phyloP scores from a whole-genome alignment of 345 rosid species.

The Trapa incisa region DNA sequence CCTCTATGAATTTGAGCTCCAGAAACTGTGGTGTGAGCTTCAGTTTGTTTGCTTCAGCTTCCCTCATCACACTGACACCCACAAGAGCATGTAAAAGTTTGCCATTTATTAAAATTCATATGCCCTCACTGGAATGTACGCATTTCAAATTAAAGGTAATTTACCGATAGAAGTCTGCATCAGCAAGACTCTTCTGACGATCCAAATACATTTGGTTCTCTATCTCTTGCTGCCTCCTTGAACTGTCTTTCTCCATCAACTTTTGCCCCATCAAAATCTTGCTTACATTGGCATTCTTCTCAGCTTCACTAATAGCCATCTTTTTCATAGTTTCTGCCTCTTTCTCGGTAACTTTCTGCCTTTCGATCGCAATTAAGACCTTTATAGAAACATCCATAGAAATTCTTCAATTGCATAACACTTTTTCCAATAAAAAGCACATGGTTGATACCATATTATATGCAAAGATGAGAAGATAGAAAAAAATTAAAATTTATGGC shows the following conservation, averaged over 20 bases:
- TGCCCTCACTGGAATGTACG: not conserved
- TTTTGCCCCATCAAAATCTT: slow-evolving; percentile 77
- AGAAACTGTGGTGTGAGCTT: slow-evolving; percentile 88
- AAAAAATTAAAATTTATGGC: not conserved
- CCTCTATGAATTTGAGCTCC: slow-evolving; percentile 76
- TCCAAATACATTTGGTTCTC: slow-evolving; percentile 70
- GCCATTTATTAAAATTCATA: not conserved
- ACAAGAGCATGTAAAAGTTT: not conserved
- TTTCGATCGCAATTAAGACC: slow-evolving; percentile 81
- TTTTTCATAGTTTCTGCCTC: slow-evolving; percentile 78
- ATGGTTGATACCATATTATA: not conserved
- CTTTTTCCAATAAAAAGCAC: not conserved
- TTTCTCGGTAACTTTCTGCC: slow-evolving; percentile 77
- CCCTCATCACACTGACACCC: slow-evolving; percentile 43
- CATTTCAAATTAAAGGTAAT: slow-evolving; percentile 3
- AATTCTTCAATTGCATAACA: not conserved
- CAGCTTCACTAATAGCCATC: slow-evolving; percentile 90
- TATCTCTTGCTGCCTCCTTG: slow-evolving; percentile 66
- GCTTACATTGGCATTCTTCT: slow-evolving; percentile 73
- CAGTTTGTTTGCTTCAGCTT: slow-evolving; percentile 86
- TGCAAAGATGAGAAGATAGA: not conserved
- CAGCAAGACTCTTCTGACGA: slow-evolving; percentile 69
- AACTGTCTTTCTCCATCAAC: slow-evolving; percentile 76
- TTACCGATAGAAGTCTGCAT: slow-evolving; percentile 81
- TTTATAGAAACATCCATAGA: slow-evolving; percentile 12